Percentiles rank a stretch among this genome's conserved stretches.
phyloP scores from a whole-genome alignment of 2,329 filamentous ascomycete species.

The Apiospora saccharicola region DNA sequence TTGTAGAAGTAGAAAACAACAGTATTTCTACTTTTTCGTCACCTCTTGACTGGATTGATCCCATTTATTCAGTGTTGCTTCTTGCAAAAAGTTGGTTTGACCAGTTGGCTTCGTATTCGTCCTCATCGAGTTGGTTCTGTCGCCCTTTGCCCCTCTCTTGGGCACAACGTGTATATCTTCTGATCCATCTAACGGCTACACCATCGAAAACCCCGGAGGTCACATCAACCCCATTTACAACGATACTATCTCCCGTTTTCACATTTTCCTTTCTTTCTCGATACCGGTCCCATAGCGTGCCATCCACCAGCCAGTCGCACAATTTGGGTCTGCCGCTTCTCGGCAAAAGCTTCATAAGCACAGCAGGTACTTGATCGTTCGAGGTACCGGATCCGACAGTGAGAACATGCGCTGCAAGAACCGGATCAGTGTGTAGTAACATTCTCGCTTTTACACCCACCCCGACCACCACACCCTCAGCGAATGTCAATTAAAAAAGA shows the following conservation, averaged over 20 bases:
- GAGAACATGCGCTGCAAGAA: slow-evolving; percentile 6
- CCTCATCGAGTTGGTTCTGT: not conserved
- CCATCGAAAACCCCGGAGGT: not conserved
- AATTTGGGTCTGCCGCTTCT: not conserved
- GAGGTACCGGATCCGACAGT: slow-evolving; percentile 12
- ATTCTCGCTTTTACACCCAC: slow-evolving; percentile 5
- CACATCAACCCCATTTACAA: not conserved
- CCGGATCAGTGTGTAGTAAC: not conserved
- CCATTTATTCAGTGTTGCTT: not conserved
- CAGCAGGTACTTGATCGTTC: slow-evolving; percentile 9
- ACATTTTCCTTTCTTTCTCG: not conserved
- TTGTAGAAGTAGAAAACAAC: slow-evolving; percentile 16
- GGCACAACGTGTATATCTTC: not conserved
- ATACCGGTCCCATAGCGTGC: not conserved
- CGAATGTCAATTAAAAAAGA: not conserved
- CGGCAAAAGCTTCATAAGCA: slow-evolving; percentile 9
- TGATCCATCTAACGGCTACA: not conserved
- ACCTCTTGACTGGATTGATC: not conserved
- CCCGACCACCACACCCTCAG: slow-evolving; percentile 3
- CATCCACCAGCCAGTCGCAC: not conserved
- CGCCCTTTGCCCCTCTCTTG: not conserved
- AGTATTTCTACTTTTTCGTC: not conserved
- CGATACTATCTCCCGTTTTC: not conserved
- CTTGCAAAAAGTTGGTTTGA: not conserved
- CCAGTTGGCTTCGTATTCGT: not conserved